Evolutionary conservation across 257 asterid genomes (phyloP).

Genomic region (Verbena officinalis): DNA sequence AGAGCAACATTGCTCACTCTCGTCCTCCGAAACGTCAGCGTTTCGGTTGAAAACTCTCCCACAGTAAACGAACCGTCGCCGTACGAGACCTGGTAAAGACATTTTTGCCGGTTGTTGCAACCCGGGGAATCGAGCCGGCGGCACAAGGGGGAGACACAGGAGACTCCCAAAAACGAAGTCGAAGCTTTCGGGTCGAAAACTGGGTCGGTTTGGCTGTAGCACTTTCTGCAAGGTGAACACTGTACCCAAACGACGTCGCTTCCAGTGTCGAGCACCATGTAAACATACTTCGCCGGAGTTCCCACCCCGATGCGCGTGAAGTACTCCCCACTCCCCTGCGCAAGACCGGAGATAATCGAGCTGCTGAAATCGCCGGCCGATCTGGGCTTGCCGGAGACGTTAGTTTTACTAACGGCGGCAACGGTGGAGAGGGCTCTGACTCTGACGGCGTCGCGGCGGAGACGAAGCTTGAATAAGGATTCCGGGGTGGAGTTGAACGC

Average conservation of each 20-base stretch:
- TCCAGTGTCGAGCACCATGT: conserved; percentile 89
- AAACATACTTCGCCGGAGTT: conserved; percentile 63
- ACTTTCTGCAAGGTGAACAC: conserved; percentile 77
- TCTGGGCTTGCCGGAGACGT: conserved; percentile 16
- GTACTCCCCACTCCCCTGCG: conserved; percentile 93
- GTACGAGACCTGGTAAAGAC: conserved; percentile 83
- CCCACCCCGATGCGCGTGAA: conserved; percentile 95
- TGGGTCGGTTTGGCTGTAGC: conserved; percentile 85
- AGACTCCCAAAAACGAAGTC: conserved; percentile 46
- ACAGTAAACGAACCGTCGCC: conserved; percentile 87
- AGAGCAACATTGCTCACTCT: conserved; percentile 52
- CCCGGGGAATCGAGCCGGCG: conserved; percentile 64
- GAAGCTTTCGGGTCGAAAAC: conserved; percentile 68
- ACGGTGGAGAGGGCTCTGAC: conserved; percentile 37
- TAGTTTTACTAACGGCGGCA: conserved; percentile 28
- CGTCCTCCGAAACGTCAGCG: conserved; percentile 67
- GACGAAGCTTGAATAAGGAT: conserved; percentile 66
- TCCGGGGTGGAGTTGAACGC: conserved; percentile 50
- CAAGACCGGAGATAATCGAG: conserved; percentile 68
- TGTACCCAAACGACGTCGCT: conserved; percentile 93
- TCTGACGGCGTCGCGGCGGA: conserved; percentile 67
- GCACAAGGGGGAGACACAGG: conserved; percentile 71
- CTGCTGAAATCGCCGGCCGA: conserved; percentile 56
- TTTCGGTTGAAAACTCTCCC: conserved; percentile 88
- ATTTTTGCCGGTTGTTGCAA: conserved; percentile 57